Percentiles rank a stretch among this genome's conserved stretches.
These are phyloP conservation scores for Pyrenochaeta sp. DNA, from an alignment of 2,329 filamentous ascomycete genomes.

Conservation along the genomic window DNA sequence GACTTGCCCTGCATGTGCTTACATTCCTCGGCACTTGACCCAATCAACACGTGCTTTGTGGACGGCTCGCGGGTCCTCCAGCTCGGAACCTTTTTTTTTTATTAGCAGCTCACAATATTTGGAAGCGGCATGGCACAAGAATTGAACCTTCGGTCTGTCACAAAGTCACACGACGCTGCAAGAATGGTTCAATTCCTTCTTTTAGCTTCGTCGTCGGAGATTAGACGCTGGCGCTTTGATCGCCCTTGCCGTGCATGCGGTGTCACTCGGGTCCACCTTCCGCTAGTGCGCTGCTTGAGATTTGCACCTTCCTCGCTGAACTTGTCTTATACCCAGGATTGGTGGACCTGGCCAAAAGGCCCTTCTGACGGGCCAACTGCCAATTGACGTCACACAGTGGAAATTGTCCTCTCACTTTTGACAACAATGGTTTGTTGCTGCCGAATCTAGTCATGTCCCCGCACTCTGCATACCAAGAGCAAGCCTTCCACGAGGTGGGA, in stretches of 20 bases:
- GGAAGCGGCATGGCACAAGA: neutral
- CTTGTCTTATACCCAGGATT: slow-evolving; percentile 19
- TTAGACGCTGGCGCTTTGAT: slow-evolving; percentile 32
- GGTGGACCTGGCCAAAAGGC: slow-evolving; percentile 1
- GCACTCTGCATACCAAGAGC: neutral
- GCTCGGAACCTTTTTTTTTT: neutral
- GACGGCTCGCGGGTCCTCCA: neutral
- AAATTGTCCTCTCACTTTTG: slow-evolving; percentile 11
- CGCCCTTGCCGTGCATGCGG: slow-evolving; percentile 28
- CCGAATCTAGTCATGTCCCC: neutral
- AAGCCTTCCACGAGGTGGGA: too few relatives aligned
- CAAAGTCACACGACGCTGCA: neutral
- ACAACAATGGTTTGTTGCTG: neutral
- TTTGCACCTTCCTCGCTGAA: slow-evolving; percentile 8
- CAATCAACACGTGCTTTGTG: neutral
- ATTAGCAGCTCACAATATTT: neutral
- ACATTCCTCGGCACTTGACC: neutral
- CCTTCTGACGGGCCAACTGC: slow-evolving; percentile 7
- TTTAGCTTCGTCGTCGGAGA: slow-evolving; percentile 36
- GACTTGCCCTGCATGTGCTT: slow-evolving; percentile 1
- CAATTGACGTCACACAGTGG: slow-evolving; percentile 27
- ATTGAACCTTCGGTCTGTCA: neutral
- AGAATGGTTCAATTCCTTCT: slow-evolving; percentile 18
- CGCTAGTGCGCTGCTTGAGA: slow-evolving; percentile 14
- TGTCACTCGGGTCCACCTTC: slow-evolving; percentile 20